Evolutionary conservation across 495 filamentous ascomycete species (phyloP), one percentile per base, ranked within the genome.

Genomic region (Hypoxylon trugodes): DNA sequence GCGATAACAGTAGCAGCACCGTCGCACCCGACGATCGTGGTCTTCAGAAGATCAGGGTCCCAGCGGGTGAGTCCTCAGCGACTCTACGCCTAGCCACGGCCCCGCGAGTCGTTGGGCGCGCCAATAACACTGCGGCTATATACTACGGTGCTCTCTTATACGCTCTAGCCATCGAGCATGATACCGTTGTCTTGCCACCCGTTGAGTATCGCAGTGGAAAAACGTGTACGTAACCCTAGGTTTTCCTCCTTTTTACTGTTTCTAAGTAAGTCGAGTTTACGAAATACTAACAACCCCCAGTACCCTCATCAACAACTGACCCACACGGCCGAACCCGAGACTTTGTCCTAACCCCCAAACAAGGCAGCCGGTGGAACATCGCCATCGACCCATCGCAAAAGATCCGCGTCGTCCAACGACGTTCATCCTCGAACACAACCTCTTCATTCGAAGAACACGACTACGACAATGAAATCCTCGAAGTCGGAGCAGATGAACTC

Each of bases 141-240:
- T 81, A 84, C 69, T 71, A 79, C 53, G 85, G 85, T 22, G 69
- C 82, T 1, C 71, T 87, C 1, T 70, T 87, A 4, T 87, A 85
- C 68, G 81, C 83, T 1, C 76, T 86, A 8, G 74, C 81, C 35
- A 69, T 84, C 32, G 69, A 68, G 19, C 41, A 45, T 30, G 57
- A 68, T 54, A 52, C 53, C 6, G 54, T 33, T n/a, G 56, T 57
- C 21, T 13, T 56, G 6, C 56, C 66, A 7, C 71, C 71, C 41
- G 12, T 37, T 1, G 65, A 53, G 10, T 60, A 62, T 33, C 54
- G 69, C 15, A 47, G 57, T 30, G 48, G 26, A 0, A 41, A 42
- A 2, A 1, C 35, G 0, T 57, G n/a, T n/a, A n/a, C n/a, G n/a
- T n/a, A n/a, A n/a, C n/a, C n/a, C n/a, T n/a, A n/a, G n/a, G n/a